Conservation (phyloP, 164 flowering plant species). For the Magnolia kwangsiensis region DNA sequence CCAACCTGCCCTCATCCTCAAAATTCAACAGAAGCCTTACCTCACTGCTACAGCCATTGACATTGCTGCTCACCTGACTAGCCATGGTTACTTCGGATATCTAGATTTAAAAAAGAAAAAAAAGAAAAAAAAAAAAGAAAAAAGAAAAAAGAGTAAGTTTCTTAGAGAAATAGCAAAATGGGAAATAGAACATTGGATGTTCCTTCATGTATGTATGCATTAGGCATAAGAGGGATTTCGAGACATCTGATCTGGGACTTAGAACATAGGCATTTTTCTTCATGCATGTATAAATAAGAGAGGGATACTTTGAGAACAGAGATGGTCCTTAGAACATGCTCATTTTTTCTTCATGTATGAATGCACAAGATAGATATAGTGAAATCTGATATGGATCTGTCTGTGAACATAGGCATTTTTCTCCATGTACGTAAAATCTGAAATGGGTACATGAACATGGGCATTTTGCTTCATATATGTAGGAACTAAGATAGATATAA, state of each 20-base stretch:
- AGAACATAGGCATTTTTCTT: neutral
- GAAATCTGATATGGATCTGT: neutral
- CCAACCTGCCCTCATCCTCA: neutral
- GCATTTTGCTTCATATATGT: neutral
- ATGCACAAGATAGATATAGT: no score
- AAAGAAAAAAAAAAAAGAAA: neutral
- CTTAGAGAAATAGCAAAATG: constrained; percentile 8
- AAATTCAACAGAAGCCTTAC: constrained; percentile 10
- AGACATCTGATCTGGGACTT: neutral
- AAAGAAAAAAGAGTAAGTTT: neutral
- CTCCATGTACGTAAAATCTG: neutral
- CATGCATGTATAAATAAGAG: neutral
- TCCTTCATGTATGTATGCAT: neutral
- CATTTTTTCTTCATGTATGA: no score
- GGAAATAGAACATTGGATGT: neutral
- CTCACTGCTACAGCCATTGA: constrained; percentile 12
- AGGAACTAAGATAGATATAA: neutral
- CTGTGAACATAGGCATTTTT: neutral
- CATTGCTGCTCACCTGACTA: constrained; percentile 17
- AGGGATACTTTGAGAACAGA: neutral
- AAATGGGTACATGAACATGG: neutral
- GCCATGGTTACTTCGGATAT: constrained; percentile 17
- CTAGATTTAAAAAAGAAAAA: constrained; percentile 19
- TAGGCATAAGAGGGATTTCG: neutral
- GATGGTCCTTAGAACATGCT: neutral